Evolutionary conservation across 139 green algal genomes (phyloP).

Genomic region (Chlorella sorokiniana): DNA sequence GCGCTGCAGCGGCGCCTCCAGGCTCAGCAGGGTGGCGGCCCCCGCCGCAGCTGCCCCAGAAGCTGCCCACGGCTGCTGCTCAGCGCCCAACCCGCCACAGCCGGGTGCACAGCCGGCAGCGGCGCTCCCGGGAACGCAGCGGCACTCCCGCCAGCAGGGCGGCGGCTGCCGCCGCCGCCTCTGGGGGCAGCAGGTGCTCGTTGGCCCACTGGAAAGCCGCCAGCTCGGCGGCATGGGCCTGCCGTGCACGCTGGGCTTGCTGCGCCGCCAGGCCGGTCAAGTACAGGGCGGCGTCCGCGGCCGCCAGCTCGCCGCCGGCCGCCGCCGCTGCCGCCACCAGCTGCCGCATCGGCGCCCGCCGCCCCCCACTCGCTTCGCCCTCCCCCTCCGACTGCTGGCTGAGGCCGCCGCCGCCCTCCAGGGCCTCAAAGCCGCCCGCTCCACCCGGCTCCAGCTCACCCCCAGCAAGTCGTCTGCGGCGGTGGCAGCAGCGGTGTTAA

Average conservation of each 20-base stretch:
- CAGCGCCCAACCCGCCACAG: background rate
- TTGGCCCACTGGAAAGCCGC: conserved; percentile 9
- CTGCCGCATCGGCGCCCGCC: background rate
- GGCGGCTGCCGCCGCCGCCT: background rate
- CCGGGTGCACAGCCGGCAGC: background rate
- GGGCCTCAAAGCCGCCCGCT: background rate
- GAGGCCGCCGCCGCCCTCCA: background rate
- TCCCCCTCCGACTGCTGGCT: background rate
- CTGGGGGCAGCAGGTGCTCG: conserved; percentile 1
- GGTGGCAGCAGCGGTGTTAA: background rate
- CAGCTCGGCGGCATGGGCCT: conserved; percentile 13
- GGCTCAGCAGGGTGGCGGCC: background rate
- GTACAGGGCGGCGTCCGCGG: conserved; percentile 28
- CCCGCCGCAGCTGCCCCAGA: conserved; percentile 10
- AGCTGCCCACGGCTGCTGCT: conserved; percentile 1
- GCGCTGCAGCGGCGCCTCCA: conserved; percentile 22
- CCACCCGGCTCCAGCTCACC: background rate
- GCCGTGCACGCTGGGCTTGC: conserved; percentile 15
- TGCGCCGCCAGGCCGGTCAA: conserved; percentile 26
- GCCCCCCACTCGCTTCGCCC: background rate
- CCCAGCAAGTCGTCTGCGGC: conserved; percentile 17
- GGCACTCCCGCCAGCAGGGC: background rate
- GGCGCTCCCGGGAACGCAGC: background rate
- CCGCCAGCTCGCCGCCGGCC: conserved; percentile 17
- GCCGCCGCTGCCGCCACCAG: conserved; percentile 7